phyloP scores from a whole-genome alignment of 306 rosid species.

The Gleditsia sinensis region DNA sequence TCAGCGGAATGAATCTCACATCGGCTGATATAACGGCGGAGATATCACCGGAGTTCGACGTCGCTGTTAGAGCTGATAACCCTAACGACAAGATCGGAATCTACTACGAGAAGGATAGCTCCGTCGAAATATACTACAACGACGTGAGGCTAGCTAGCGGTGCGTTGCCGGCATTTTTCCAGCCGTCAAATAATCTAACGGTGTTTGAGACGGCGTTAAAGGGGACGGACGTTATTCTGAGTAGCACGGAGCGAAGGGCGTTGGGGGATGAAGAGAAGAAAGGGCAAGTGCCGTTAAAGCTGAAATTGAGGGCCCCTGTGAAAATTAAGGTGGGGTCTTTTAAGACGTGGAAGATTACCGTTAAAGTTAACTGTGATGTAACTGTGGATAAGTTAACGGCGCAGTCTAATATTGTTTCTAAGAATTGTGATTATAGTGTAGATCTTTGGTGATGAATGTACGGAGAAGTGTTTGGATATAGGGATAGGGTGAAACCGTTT shows the following conservation, averaged over 20 bases:
- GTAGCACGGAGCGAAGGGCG: constrained; percentile 28
- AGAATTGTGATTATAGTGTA: constrained; percentile 47
- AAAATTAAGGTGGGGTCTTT: constrained; percentile 60
- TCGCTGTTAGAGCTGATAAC: constrained; percentile 54
- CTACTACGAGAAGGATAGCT: constrained; percentile 56
- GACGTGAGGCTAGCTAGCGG: constrained; percentile 54
- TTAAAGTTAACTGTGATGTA: constrained; percentile 55
- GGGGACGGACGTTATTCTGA: constrained; percentile 47
- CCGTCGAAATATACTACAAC: constrained; percentile 44
- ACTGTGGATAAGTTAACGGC: constrained; percentile 56
- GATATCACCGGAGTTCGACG: constrained; percentile 57
- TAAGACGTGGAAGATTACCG: constrained; percentile 66
- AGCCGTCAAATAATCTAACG: constrained; percentile 68
- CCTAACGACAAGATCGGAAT: constrained; percentile 73
- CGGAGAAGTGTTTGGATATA: not conserved
- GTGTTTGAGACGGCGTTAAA: constrained; percentile 48
- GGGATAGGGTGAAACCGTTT: not conserved
- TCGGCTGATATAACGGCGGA: constrained; percentile 11
- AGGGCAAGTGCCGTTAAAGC: constrained; percentile 50
- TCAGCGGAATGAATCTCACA: constrained; percentile 54
- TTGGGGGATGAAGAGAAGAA: constrained; percentile 38
- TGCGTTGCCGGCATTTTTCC: constrained; percentile 60
- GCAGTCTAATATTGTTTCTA: constrained; percentile 52
- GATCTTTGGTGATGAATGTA: constrained; percentile 36
- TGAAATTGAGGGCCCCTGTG: constrained; percentile 57